phyloP scores from a whole-genome alignment of 352 stramenopile genomes.

The Phytopythium delawarense region DNA sequence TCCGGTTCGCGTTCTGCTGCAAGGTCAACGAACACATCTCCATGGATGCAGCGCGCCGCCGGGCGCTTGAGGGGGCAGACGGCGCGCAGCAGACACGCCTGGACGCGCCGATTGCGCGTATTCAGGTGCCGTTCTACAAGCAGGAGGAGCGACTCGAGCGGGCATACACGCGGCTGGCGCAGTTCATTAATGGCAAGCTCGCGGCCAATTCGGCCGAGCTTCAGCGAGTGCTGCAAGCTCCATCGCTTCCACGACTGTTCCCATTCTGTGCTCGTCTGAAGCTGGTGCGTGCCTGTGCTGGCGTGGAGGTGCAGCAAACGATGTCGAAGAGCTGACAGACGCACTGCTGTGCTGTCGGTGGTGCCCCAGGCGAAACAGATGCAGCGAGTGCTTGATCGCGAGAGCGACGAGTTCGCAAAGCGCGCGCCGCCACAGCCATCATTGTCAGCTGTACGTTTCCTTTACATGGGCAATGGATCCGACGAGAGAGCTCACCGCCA shows the following conservation, averaged over 20 bases:
- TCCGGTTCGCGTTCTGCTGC: conserved; percentile 42
- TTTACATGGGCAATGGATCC: background rate
- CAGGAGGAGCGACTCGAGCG: conserved; percentile 27
- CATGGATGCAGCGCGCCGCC: conserved; percentile 13
- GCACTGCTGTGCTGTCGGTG: background rate
- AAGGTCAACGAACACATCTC: conserved; percentile 51
- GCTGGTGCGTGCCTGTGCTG: conserved; percentile 21
- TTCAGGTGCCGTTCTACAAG: conserved; percentile 32
- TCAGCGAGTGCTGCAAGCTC: conserved; percentile 17
- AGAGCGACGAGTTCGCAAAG: conserved; percentile 23
- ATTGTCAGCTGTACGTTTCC: conserved; percentile 23
- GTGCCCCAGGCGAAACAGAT: conserved; percentile 35
- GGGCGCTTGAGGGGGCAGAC: conserved; percentile 10
- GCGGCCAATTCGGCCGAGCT: conserved; percentile 22
- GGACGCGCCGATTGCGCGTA: conserved; percentile 8
- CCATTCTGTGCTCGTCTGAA: conserved; percentile 47
- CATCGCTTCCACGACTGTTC: conserved; percentile 38
- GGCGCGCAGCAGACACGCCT: conserved; percentile 9
- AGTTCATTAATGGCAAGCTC: conserved; percentile 32
- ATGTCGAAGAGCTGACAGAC: background rate
- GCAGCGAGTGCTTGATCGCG: conserved; percentile 28
- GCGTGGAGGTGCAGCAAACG: background rate
- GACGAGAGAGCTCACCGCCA: background rate
- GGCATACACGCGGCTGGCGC: conserved; percentile 26
- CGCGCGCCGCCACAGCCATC: conserved; percentile 24